Evolutionary conservation across 192 early-diverging fungal species (phyloP), one percentile per base, ranked within the genome.

Genomic region (Dissophora globulifera): DNA sequence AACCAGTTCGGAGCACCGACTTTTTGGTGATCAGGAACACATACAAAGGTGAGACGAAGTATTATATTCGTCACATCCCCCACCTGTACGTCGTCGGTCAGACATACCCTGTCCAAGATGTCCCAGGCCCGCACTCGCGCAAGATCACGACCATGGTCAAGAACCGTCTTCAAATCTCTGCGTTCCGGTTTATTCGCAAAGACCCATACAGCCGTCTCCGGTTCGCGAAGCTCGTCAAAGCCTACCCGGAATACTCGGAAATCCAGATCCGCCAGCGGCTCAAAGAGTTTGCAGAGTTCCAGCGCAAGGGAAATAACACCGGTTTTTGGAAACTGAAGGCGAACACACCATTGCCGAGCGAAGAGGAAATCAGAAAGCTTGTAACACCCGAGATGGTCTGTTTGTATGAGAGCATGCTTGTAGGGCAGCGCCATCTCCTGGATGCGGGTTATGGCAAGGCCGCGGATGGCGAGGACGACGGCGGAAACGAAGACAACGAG

Each of bases 321-420:
- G 96, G 95, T 16, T 96, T 90, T 72, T 99, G 96, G 96, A 91
- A 93, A 58, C 78, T 93, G 29, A 96, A 97, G 72, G 84, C 83
- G 29, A 84, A 74, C 20, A 81, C 88, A 16, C 79, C 81, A 6
- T 75, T 94, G 22, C 95, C 93, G 0, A 85, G 81, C 53, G 97
- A 99, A 69, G 95, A 98, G 48, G 93, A 94, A 20, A 78, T 99
- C 50, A 85, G 91, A 33, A 97, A 94, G 62, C 89, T 96, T 78
- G 87, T 96, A 4, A 95, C 95, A 19, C 96, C 96, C 2, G 96
- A 98, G 62, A 93, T 92, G 91, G 87, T 97, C n/a, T 98, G 97
- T 71, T 62, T 96, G 51, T 90, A 93, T 60, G 93, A 99, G 78
- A 95, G 94, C 78, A 97, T 94, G 88, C 81, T 93, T 41, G 93